A percentile compares a stretch with the other conserved stretches of the same genome.
Evolutionary conservation across 768 basidiomycete genomes (phyloP).

Genomic region (Serpula lacrymans): DNA sequence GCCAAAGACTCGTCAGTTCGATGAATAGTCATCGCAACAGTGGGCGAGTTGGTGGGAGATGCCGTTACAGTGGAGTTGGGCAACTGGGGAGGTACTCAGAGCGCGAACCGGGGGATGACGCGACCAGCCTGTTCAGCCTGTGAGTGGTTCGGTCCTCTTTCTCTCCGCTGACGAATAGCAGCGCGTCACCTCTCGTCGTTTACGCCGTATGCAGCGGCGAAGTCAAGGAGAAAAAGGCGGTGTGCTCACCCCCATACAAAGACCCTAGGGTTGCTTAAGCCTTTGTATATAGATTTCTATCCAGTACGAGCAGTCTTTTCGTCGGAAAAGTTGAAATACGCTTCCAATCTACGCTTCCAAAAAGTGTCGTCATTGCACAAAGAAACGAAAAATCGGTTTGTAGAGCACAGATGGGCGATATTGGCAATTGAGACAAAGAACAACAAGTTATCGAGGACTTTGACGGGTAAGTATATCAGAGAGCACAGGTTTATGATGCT

Average conservation of each 20-base stretch:
- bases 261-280: conserved; percentile 52
- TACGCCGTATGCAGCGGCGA: no score
- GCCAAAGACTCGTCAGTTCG: no score
- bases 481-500: no score
- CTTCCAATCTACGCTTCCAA: conserved; percentile 67
- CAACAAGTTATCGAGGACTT: conserved; percentile 75
- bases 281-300: conserved; percentile 77
- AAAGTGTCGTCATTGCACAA: conserved; percentile 70
- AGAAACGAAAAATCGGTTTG: conserved; percentile 60
- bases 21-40: no score
- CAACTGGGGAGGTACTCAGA: no score
- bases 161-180: no score
- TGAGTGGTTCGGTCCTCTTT: no score
- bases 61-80: no score
- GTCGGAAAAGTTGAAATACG: conserved; percentile 78
- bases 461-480: conserved; percentile 61
- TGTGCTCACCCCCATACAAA: conserved; percentile 61
- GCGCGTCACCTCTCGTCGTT: no score
- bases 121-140: no score
- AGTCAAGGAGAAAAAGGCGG: conserved; percentile 1
- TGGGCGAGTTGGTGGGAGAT: no score
- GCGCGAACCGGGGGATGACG: no score
- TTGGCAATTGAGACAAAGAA: conserved; percentile 52
- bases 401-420: conserved; percentile 55
- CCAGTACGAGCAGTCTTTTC: conserved; percentile 72